Conservation (phyloP, 2,329 filamentous ascomycete genomes). For the Emericellopsis atlantica region DNA sequence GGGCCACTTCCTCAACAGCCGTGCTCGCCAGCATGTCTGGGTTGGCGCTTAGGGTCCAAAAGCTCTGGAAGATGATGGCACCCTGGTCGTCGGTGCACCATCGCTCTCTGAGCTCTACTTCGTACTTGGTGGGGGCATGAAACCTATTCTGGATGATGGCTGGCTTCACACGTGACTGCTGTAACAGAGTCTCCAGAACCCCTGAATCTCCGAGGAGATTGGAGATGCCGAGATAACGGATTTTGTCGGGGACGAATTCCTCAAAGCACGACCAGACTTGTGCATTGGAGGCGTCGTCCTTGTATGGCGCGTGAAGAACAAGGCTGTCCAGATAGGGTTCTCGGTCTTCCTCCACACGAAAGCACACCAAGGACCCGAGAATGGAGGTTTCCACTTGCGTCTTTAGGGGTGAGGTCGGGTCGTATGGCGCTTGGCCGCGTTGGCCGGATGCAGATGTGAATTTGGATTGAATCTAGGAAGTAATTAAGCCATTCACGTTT, state of each 20-base stretch:
- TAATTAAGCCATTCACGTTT: too few relatives aligned
- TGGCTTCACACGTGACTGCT: slow-evolving; percentile 25
- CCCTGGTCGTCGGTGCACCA: slow-evolving; percentile 23
- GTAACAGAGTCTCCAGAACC: slow-evolving; percentile 39
- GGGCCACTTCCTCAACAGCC: slow-evolving; percentile 38
- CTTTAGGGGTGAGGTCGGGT: slow-evolving; percentile 39
- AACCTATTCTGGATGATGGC: slow-evolving; percentile 69
- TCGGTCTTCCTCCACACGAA: slow-evolving; percentile 23
- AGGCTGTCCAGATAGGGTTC: slow-evolving; percentile 54
- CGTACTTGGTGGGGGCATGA: slow-evolving; percentile 44
- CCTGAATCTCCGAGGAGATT: slow-evolving; percentile 45
- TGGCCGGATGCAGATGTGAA: slow-evolving; percentile 57
- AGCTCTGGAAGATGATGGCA: slow-evolving; percentile 35
- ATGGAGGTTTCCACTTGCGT: slow-evolving; percentile 58
- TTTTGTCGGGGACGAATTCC: slow-evolving; percentile 48
- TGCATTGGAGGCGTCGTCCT: slow-evolving; percentile 33
- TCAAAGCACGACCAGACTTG: slow-evolving; percentile 56
- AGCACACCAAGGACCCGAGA: slow-evolving; percentile 50
- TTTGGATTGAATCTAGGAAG: slow-evolving; percentile 62
- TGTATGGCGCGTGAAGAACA: slow-evolving; percentile 54
- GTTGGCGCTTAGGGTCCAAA: slow-evolving; percentile 41
- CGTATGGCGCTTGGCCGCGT: slow-evolving; percentile 48
- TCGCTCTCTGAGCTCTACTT: slow-evolving; percentile 39
- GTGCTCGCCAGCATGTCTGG: slow-evolving; percentile 18
- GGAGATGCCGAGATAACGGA: slow-evolving; percentile 62